Percentiles rank a stretch among this genome's conserved stretches.
phyloP scores from a whole-genome alignment of 495 filamentous ascomycete species.

The Annulohypoxylon stygium region DNA sequence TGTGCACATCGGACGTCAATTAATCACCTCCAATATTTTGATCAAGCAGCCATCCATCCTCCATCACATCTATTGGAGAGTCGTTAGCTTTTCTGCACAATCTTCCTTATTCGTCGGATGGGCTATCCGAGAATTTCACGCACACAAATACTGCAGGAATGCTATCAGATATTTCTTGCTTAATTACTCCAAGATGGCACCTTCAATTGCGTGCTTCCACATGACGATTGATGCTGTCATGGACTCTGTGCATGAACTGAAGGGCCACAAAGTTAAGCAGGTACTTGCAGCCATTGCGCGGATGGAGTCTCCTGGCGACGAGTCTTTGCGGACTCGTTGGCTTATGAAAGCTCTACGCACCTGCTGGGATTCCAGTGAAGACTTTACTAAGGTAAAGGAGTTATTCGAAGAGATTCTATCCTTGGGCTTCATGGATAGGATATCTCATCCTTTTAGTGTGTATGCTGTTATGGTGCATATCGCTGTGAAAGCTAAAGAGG shows the following conservation, averaged over 20 bases:
- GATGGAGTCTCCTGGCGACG: slow-evolving; percentile 30
- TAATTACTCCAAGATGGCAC: slow-evolving; percentile 48
- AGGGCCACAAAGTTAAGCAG: slow-evolving; percentile 42
- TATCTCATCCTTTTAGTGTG: slow-evolving; percentile 43
- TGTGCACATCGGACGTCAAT: slow-evolving; percentile 47
- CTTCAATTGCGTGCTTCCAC: slow-evolving; percentile 33
- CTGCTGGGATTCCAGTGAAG: slow-evolving; percentile 48
- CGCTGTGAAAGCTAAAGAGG: slow-evolving; percentile 53
- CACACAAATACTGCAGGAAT: slow-evolving; percentile 47
- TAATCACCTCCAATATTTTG: slow-evolving; percentile 49
- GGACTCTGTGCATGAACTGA: slow-evolving; percentile 45
- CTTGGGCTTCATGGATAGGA: slow-evolving; percentile 32
- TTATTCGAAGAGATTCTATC: slow-evolving; percentile 49
- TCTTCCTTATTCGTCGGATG: slow-evolving; percentile 37
- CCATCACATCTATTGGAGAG: slow-evolving; percentile 51
- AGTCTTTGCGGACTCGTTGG: slow-evolving; percentile 50
- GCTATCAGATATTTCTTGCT: slow-evolving; percentile 53
- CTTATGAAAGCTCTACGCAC: slow-evolving; percentile 50
- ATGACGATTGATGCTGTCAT: slow-evolving; percentile 48
- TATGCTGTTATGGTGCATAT: slow-evolving; percentile 59
- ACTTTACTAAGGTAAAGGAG: slow-evolving; percentile 42
- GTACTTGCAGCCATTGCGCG: slow-evolving; percentile 46
- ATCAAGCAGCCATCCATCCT: slow-evolving; percentile 35
- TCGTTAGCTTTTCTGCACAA: slow-evolving; percentile 34
- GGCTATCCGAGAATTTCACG: slow-evolving; percentile 49